phyloP scores from a whole-genome alignment of 2,329 filamentous ascomycete species.

The Pyricularia sp. region DNA sequence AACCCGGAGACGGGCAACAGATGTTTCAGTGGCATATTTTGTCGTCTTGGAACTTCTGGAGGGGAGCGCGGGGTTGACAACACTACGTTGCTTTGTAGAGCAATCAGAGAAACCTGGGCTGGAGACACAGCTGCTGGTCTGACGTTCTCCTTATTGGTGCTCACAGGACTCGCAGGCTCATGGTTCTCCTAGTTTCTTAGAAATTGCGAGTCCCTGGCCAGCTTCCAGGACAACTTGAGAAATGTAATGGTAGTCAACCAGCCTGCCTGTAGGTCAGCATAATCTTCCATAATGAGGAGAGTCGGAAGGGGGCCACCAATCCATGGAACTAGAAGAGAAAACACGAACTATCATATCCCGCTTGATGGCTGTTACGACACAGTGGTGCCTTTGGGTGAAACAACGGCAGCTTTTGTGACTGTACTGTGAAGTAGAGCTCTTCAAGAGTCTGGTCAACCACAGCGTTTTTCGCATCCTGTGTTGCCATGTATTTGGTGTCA shows the following conservation, averaged over 20 bases:
- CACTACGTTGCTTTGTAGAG: background rate
- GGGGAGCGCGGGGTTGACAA: background rate
- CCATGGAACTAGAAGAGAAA: background rate
- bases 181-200: background rate
- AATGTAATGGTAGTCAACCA: slow-evolving; percentile 33
- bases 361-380: slow-evolving; percentile 34
- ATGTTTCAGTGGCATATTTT: no score
- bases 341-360: slow-evolving; percentile 47
- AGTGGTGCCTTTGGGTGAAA: background rate
- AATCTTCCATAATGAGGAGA: background rate
- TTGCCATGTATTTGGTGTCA: slow-evolving; percentile 65
- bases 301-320: no score
- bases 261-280: slow-evolving; percentile 15
- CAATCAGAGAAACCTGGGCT: background rate
- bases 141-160: background rate
- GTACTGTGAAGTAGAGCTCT: slow-evolving; percentile 7
- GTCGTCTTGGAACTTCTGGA: background rate
- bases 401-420: background rate
- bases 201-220: background rate
- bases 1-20: background rate
- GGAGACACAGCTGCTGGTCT: background rate
- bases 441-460: slow-evolving; percentile 28
- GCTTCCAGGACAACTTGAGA: slow-evolving; percentile 17
- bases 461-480: slow-evolving; percentile 70
- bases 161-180: background rate